phyloP scores from a whole-genome alignment of 148 eudicot species.

The Camellia sinensis region DNA sequence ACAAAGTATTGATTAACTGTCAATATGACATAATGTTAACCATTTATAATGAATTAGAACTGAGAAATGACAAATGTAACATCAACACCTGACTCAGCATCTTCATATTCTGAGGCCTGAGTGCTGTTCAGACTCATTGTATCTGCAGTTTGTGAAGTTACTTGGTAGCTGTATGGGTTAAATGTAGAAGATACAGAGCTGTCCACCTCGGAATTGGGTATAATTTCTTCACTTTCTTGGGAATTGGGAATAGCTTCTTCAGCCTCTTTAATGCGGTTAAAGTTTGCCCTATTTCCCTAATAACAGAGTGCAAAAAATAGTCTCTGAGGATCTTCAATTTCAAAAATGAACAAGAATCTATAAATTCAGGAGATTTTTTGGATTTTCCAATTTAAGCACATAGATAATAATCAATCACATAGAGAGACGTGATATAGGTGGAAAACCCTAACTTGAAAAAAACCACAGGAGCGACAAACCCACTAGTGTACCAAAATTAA shows the following conservation, averaged over 20 bases:
- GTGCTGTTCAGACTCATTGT: slow-evolving; percentile 50
- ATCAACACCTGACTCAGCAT: slow-evolving; percentile 67
- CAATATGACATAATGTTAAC: background rate
- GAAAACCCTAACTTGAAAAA: no score
- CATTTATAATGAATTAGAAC: background rate
- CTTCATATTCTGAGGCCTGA: slow-evolving; percentile 62
- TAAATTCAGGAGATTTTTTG: no score
- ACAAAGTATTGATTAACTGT: background rate
- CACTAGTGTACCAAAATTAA: no score
- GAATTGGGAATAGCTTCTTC: slow-evolving; percentile 35
- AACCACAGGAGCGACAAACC: no score
- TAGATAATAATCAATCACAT: no score
- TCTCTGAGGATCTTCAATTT: no score
- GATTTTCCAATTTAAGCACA: no score
- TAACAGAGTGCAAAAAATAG: background rate
- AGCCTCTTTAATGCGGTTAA: slow-evolving; percentile 44
- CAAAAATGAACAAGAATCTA: no score
- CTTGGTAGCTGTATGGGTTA: slow-evolving; percentile 31
- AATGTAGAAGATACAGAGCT: slow-evolving; percentile 43
- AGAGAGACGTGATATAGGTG: no score
- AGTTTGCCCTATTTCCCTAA: slow-evolving; percentile 59
- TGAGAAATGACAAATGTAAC: slow-evolving; percentile 1
- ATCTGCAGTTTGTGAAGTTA: slow-evolving; percentile 47
- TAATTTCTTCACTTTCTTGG: slow-evolving; percentile 36
- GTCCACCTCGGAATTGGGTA: slow-evolving; percentile 42